Conservation (phyloP, 257 asterid species). For the Nyctanthes arbortristis region DNA sequence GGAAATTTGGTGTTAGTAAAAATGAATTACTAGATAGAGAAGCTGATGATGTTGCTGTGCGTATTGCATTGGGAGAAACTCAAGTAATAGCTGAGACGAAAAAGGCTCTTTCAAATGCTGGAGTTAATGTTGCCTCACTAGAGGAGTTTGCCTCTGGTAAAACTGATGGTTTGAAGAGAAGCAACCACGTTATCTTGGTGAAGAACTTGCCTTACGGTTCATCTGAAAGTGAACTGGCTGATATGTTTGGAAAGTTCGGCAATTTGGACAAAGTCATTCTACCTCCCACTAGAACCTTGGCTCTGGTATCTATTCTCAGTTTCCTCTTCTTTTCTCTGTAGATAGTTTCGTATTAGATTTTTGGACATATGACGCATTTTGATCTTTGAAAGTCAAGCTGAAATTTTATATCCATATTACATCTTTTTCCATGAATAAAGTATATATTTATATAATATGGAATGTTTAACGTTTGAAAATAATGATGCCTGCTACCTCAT, state of each 20-base stretch:
- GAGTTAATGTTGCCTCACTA: conserved; percentile 67
- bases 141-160: conserved; percentile 82
- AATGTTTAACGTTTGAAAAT: no score
- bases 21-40: conserved; percentile 81
- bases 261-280: conserved; percentile 82
- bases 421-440: no score
- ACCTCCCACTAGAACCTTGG: conserved; percentile 85
- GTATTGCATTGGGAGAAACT: conserved; percentile 88
- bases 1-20: conserved; percentile 85
- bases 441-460: no score
- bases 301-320: conserved; percentile 57
- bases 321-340: neutral
- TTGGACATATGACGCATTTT: neutral
- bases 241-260: no score
- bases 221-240: no score
- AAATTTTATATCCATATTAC: no score
- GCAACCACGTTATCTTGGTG: no score
- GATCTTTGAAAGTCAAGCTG: neutral
- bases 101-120: no score
- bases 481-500: no score
- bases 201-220: no score
- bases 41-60: no score
- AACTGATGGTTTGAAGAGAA: conserved; percentile 67
- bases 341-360: conserved; percentile 5
- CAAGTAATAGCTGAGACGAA: conserved; percentile 93